Evolutionary conservation across 768 basidiomycete genomes (phyloP).

Genomic region (Trichaptum fuscoviolaceum): DNA sequence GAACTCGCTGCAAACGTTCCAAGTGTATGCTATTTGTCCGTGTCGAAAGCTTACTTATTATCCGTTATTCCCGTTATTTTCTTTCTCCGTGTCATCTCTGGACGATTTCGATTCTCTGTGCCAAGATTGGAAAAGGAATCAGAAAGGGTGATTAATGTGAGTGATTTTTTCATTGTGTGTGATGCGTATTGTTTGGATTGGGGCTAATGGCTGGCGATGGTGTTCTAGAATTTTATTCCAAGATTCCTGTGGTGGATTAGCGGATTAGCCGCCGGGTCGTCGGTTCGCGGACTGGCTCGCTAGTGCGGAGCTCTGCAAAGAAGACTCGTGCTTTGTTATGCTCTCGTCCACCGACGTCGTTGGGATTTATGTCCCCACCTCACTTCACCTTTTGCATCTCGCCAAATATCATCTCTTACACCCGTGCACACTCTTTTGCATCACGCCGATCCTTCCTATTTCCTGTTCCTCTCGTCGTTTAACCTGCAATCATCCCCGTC

Average conservation of each 20-base stretch:
- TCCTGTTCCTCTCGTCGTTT: neutral
- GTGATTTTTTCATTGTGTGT: neutral
- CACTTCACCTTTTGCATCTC: neutral
- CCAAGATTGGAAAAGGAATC: neutral
- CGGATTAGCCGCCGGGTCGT: too few relatives aligned
- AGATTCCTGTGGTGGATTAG: too few relatives aligned
- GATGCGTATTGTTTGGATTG: too few relatives aligned
- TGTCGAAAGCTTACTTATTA: neutral
- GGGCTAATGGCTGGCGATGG: neutral
- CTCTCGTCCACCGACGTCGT: too few relatives aligned
- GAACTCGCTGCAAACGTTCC: neutral
- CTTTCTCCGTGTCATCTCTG: neutral
- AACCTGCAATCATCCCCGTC: neutral
- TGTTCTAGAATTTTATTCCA: too few relatives aligned
- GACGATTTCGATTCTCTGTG: neutral
- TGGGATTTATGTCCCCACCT: neutral
- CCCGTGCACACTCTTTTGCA: neutral
- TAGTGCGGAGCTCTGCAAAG: too few relatives aligned
- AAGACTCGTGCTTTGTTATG: too few relatives aligned
- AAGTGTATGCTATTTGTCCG: neutral
- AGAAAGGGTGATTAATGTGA: neutral
- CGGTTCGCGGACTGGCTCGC: too few relatives aligned
- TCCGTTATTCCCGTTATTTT: neutral
- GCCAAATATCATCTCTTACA: neutral
- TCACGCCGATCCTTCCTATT: neutral